A percentile compares a stretch with the other conserved stretches of the same genome.
These are phyloP conservation scores for Phytophthora boehmeriae DNA, from an alignment of 352 stramenopile species.

Conservation along the genomic window DNA sequence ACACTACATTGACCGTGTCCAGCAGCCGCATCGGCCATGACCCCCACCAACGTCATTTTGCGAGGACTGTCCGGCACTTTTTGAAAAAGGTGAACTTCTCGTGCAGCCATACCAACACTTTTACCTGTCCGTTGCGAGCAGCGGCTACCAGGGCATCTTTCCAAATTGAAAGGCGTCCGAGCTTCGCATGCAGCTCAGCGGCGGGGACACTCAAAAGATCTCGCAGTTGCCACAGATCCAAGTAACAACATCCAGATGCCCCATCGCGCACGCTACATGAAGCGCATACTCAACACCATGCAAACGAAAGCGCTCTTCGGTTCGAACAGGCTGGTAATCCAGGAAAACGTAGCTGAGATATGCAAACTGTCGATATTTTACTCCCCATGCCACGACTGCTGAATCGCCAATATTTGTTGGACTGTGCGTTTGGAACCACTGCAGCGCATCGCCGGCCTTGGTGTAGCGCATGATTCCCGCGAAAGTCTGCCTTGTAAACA, in stretches of 20 bases:
- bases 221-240: slow-evolving; percentile 46
- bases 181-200: slow-evolving; percentile 27
- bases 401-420: slow-evolving; percentile 24
- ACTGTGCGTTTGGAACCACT: slow-evolving; percentile 41
- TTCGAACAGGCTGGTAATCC: slow-evolving; percentile 19
- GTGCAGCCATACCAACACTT: slow-evolving; percentile 29
- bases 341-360: slow-evolving; percentile 39
- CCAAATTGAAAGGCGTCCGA: slow-evolving; percentile 34
- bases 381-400: slow-evolving; percentile 36
- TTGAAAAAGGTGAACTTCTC: slow-evolving; percentile 38
- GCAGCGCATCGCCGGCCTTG: slow-evolving; percentile 32
- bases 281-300: slow-evolving; percentile 40
- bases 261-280: slow-evolving; percentile 35
- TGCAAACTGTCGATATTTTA: slow-evolving; percentile 35
- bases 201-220: slow-evolving; percentile 39
- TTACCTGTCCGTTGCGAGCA: slow-evolving; percentile 28
- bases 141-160: slow-evolving; percentile 32
- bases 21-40: slow-evolving; percentile 34
- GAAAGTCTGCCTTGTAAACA: slow-evolving; percentile 42
- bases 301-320: slow-evolving; percentile 25
- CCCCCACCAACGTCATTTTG: slow-evolving; percentile 26
- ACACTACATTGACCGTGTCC: slow-evolving; percentile 38
- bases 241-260: slow-evolving; percentile 39
- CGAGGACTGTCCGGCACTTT: slow-evolving; percentile 21
- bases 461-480: slow-evolving; percentile 39